Conservation (phyloP, 345 rosid genomes). For the Rhodamnia rubescens region DNA sequence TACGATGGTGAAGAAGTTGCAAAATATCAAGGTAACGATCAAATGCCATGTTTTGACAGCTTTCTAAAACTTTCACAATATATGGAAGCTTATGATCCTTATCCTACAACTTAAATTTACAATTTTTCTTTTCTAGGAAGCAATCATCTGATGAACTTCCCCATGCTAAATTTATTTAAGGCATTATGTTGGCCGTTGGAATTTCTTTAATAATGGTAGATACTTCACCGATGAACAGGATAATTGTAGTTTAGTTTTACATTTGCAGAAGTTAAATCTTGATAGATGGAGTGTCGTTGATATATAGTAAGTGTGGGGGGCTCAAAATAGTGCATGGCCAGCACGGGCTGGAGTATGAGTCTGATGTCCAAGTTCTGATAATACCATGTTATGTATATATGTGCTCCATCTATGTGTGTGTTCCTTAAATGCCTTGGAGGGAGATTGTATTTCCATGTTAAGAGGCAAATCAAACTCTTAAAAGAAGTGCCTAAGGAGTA, state of each 20-base stretch:
- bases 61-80: neutral
- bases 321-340: neutral
- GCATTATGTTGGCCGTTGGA: neutral
- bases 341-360: neutral
- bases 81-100: neutral
- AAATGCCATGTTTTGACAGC: neutral
- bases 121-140: neutral
- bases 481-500: neutral
- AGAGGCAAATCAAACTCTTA: neutral
- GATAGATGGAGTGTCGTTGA: neutral
- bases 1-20: constrained; percentile 87
- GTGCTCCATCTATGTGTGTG: neutral
- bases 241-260: neutral
- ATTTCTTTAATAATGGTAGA: neutral
- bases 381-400: neutral
- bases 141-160: neutral
- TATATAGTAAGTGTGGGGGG: neutral
- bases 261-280: neutral
- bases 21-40: constrained; percentile 66
- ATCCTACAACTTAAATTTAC: neutral
- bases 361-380: neutral
- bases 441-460: neutral
- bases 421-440: neutral
- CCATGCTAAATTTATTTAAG: neutral
- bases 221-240: neutral